Evolutionary conservation across 1,139 yeast species (phyloP), one percentile per base, ranked within the genome.

Genomic region (Wickerhamiella pararugosa): DNA sequence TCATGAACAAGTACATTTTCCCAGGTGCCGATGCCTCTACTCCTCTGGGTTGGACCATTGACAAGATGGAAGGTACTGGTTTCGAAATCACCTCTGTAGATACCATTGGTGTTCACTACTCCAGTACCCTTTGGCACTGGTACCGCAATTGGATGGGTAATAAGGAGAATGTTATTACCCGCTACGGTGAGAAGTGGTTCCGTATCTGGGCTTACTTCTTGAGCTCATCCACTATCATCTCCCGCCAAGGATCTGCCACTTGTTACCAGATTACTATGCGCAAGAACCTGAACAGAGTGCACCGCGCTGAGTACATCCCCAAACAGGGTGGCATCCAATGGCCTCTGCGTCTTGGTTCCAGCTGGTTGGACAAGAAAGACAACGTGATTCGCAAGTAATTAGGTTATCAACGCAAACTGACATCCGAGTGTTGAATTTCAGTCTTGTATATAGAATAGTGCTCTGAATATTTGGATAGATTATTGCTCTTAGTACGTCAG

Each of bases 11-110:
- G 70, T 84, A 83, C 66, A 78, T 84, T 59, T 84, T 84, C 84
- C 95, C 96, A 38, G 96, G 95, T 65, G 95, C 95, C 43, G 96
- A 84, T 66, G 95, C 95, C 40, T 82, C 94, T 6, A 86, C 96
- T 44, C 95, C 96, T 40, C 73, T 86, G 55, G 83, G 84, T 45
- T 86, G 81, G 60, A 90, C 82, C 51, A 69, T 79, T 48, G 73
- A 79, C 49, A 69, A 75, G 53, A 73, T 86, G 59, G 96, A 84
- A 67, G 76, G 75, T 34, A 75, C 79, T 50, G 94, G 94, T 3
- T 84, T 84, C 60, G 96, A 84, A 67, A 74, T 82, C 54, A 87
- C 78, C 44, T 70, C 82, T 40, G 66, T 81, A 48, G 96, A 86
- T 64, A 84, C 80, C 63, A 79, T 84, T 55, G 95, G 96, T 62